These are phyloP conservation scores for Botryotinia calthae DNA, from an alignment of 2,329 filamentous ascomycete species.

Conservation along the genomic window DNA sequence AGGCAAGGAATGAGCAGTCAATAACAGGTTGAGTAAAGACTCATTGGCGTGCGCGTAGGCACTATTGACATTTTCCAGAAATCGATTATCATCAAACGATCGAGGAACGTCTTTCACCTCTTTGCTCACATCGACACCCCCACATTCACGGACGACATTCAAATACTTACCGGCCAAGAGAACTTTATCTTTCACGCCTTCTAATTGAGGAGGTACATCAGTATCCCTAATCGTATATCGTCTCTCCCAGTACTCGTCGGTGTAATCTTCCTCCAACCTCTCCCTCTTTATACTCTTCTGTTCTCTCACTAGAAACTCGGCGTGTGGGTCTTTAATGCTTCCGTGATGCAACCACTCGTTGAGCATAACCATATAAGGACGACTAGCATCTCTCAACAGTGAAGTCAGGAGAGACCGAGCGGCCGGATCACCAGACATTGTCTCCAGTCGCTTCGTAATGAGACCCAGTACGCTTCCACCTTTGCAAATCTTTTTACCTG, in stretches of 20 bases:
- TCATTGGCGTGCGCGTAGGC: constrained; percentile 96
- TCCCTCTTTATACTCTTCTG: constrained; percentile 93
- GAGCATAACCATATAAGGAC: constrained; percentile 96
- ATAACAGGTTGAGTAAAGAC: constrained; percentile 82
- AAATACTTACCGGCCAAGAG: constrained; percentile 94
- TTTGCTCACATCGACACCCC: constrained; percentile 90
- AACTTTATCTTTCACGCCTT: constrained; percentile 89
- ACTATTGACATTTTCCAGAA: constrained; percentile 92
- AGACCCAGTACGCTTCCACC: constrained; percentile 92
- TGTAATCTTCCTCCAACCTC: constrained; percentile 91
- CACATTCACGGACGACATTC: constrained; percentile 95
- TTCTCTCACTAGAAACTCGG: constrained; percentile 92
- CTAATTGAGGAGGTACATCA: constrained; percentile 87
- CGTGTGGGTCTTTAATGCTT: constrained; percentile 88
- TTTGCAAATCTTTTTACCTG: constrained; percentile 89
- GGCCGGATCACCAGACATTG: constrained; percentile 90
- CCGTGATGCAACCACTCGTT: constrained; percentile 99
- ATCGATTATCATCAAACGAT: constrained; percentile 87
- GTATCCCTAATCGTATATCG: constrained; percentile 91
- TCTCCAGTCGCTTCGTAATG: constrained; percentile 78
- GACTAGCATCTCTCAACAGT: constrained; percentile 80
- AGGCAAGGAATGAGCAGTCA: constrained; percentile 89
- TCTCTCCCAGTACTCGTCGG: constrained; percentile 98
- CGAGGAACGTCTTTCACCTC: constrained; percentile 83
- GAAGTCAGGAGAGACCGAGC: constrained; percentile 79